These are phyloP conservation scores for Candida khao-thaluensis DNA, from an alignment of 805 yeast genomes.

Conservation along the genomic window DNA sequence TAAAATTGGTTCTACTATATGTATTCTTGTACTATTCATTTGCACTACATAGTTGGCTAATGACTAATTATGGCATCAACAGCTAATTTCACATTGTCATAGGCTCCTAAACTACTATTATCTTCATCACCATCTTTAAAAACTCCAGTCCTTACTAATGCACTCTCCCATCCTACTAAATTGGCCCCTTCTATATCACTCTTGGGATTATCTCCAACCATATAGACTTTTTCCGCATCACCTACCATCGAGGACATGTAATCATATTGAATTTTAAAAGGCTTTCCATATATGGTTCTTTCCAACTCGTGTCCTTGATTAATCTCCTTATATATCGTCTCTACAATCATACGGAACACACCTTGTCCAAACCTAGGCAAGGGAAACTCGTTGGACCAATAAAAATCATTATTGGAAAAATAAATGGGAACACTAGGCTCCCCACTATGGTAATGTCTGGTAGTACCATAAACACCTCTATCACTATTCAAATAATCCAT, in stretches of 20 bases:
- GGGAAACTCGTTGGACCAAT: constrained; percentile 83
- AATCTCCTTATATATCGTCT: constrained; percentile 54
- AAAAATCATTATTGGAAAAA: constrained; percentile 78
- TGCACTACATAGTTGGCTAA: too few species aligned
- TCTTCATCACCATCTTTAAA: constrained; percentile 59
- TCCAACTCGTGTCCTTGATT: constrained; percentile 53
- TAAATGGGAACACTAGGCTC: constrained; percentile 67
- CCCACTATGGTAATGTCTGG: constrained; percentile 28
- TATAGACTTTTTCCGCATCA: constrained; percentile 55
- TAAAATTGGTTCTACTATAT: too few species aligned
- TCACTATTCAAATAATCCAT: constrained; percentile 67
- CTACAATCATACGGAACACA: constrained; percentile 66
- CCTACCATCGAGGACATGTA: constrained; percentile 56
- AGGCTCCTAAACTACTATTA: constrained; percentile 37
- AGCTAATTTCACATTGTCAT: constrained; percentile 48
- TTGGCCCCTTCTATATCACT: constrained; percentile 91
- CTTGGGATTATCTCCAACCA: constrained; percentile 98
- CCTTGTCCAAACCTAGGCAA: constrained; percentile 91
- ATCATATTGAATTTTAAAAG: constrained; percentile 74
- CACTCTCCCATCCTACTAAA: constrained; percentile 82
- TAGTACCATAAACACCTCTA: constrained; percentile 63
- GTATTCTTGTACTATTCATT: too few species aligned
- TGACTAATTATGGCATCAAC: constrained; percentile 21
- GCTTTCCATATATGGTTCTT: constrained; percentile 75
- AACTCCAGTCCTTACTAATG: constrained; percentile 86